Evolutionary conservation across 176 grass and related monocot genomes (phyloP), one percentile per base, ranked within the genome.

Genomic region (Hordeum marinum): DNA sequence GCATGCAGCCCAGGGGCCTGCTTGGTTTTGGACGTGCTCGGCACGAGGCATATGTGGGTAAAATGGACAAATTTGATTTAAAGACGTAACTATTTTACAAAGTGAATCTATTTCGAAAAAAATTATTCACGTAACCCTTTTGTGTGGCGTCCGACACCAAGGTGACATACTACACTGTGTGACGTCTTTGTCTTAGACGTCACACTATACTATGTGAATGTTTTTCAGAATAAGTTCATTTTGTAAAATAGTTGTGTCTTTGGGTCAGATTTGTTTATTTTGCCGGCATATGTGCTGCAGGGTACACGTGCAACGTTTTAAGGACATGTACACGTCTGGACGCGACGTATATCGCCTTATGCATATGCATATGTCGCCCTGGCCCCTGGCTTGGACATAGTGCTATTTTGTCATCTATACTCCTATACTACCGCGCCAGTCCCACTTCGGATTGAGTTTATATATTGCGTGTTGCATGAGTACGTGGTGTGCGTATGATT

Each of bases 271-370:
- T n/a, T n/a, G n/a, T n/a, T n/a, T n/a, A n/a, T n/a, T n/a, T n/a
- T n/a, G n/a, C n/a, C n/a, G 42, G 36, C 0, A 24, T 24, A 3
- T 2, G 18, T 11, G 31, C 65, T 11, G 31, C 65, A 68, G 15
- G 0, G 65, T 68, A 85, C 83, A 86, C 83, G 25, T 78, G 79
- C 42, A 7, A 57, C 45, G 34, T 24, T 83, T 86, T 72, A 82
- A 90, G 88, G 88, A 77, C 83, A 82, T 86, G 78, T 1, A 62
- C 15, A 80, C 31, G 29, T 75, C 29, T 75, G 29, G 78, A 77
- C 78, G 39, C 40, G 68, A 89, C 76, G 46, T 40, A n/a, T n/a
- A n/a, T n/a, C n/a, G n/a, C n/a, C n/a, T 62, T 48, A 17, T 65
- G 15, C 71, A 8, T 3, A 67, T 73, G 15, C 71, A 21, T 55